phyloP scores from a whole-genome alignment of 441 rosid species.

The Pelargonium fulgidum region DNA sequence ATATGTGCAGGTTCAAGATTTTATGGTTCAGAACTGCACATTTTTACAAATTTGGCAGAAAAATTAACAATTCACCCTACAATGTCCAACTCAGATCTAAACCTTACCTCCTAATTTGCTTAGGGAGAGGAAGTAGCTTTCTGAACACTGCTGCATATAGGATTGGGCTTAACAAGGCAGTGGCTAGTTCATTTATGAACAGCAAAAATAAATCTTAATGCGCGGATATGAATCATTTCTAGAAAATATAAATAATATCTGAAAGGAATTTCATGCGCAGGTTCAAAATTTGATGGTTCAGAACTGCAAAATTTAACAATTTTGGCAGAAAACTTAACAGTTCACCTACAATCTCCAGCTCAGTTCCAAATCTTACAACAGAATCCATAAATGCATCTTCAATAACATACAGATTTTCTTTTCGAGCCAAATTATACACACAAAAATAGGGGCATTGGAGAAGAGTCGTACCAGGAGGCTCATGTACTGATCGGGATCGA shows the following conservation, averaged over 20 bases:
- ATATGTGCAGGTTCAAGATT: no score
- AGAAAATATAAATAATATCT: no score
- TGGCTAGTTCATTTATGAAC: no score
- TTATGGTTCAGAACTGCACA: neutral
- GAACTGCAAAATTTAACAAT: neutral
- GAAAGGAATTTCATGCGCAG: no score
- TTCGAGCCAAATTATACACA: neutral
- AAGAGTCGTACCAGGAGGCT: conserved; percentile 55
- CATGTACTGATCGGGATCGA: conserved; percentile 92
- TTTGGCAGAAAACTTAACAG: neutral
- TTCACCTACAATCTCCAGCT: neutral
- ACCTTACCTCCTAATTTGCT: neutral
- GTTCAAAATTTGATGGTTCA: neutral
- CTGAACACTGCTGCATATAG: no score
- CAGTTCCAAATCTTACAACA: neutral
- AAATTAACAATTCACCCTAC: neutral
- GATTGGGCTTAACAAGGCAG: no score
- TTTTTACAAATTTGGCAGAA: neutral
- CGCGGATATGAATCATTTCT: no score
- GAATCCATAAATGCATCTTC: neutral
- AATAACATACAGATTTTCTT: neutral
- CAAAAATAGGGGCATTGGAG: conserved; percentile 1
- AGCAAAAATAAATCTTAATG: no score
- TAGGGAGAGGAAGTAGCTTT: no score
- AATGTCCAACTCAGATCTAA: neutral